phyloP scores from a whole-genome alignment of 129 eudicot species.

The Sambucus nigra region DNA sequence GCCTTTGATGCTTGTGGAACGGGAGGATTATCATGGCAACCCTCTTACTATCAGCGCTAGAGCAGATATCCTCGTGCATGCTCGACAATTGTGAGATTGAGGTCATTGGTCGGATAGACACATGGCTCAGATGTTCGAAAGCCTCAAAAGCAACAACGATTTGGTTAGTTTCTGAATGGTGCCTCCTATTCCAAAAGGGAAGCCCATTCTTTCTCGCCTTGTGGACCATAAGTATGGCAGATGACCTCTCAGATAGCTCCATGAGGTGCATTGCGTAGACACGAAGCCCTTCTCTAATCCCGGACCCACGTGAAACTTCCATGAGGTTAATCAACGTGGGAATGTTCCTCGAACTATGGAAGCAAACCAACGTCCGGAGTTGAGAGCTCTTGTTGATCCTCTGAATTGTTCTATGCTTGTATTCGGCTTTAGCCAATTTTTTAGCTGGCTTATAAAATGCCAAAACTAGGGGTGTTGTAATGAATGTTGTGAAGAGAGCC shows the following conservation, averaged over 20 bases:
- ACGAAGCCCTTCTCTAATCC: slow-evolving; percentile 46
- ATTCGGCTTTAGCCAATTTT: slow-evolving; percentile 17
- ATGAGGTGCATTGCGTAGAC: slow-evolving; percentile 93
- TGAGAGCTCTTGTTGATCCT: slow-evolving; percentile 31
- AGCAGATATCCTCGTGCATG: slow-evolving; percentile 82
- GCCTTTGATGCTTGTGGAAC: slow-evolving; percentile 64
- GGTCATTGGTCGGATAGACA: slow-evolving; percentile 63
- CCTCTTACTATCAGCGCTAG: slow-evolving; percentile 51
- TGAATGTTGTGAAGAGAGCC: slow-evolving; percentile 82
- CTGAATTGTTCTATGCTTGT: slow-evolving; percentile 48
- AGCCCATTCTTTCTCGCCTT: slow-evolving; percentile 71
- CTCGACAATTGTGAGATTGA: slow-evolving; percentile 60
- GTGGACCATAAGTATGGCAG: slow-evolving; percentile 88
- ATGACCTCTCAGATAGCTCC: slow-evolving; percentile 89
- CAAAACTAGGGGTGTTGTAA: slow-evolving; percentile 61
- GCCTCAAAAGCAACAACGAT: slow-evolving; percentile 79
- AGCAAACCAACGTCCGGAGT: slow-evolving; percentile 54
- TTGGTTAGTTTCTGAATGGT: slow-evolving; percentile 29
- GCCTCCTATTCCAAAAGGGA: slow-evolving; percentile 72
- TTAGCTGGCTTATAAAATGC: slow-evolving; percentile 67
- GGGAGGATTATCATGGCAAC: slow-evolving; percentile 65
- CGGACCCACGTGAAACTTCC: slow-evolving; percentile 69
- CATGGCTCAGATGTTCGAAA: slow-evolving; percentile 62
- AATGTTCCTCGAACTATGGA: slow-evolving; percentile 61
- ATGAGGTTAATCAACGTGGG: slow-evolving; percentile 56